Base-by-base conservation (phyloP, 1,284 basidiomycete species). In the Trametes pubescens region DNA sequence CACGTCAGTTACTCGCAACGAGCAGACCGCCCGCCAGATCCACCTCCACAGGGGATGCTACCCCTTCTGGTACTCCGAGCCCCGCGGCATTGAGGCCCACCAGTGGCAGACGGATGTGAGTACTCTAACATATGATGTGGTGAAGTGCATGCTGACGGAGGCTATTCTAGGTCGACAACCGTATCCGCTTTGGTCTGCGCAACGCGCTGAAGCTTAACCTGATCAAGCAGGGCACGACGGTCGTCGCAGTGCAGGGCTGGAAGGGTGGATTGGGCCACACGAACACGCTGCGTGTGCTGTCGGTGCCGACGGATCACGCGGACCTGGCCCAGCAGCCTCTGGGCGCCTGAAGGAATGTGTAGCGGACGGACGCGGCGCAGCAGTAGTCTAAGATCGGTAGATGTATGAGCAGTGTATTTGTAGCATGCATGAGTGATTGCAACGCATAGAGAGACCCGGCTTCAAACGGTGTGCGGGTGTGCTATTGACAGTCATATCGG, bases 161-260 rank as follows among this genome's bases (percentile, higher is more conserved):
- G 4, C 37, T 3, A 16, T 51, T 14, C 11, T 56, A 92, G 89
- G 90, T 93, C 65, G 93, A 95, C 81, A 94, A 95, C 79, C 90
- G 92, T 67, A 93, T 93, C 77, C 91, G 94, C 61, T 99, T 91
- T 75, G 98, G 96, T 69, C 86, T 99, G 76, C 87, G 90, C 76
- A 91, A 85, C 76, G 98, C 95, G n/a, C 84, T 99, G 55, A 84
- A 83, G 43, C 81, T 99, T 75, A 92, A 93, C 70, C 89, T 99
- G 77, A 90, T 99, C 82, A 89, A 91, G 77, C 89, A 94, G 61
- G 95, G 96, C 62, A 91, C 91, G 62, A 95, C 95, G 22, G 87
- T 99, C 74, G 87, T 99, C 72, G 97, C 97, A 55, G 91, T 99
- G 11, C 98, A 99, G 80, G 98, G 98, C 55, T 99, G 97, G 97